These are phyloP conservation scores for Rhododendron vialii DNA, from an alignment of 148 eudicot species.

Conservation along the genomic window DNA sequence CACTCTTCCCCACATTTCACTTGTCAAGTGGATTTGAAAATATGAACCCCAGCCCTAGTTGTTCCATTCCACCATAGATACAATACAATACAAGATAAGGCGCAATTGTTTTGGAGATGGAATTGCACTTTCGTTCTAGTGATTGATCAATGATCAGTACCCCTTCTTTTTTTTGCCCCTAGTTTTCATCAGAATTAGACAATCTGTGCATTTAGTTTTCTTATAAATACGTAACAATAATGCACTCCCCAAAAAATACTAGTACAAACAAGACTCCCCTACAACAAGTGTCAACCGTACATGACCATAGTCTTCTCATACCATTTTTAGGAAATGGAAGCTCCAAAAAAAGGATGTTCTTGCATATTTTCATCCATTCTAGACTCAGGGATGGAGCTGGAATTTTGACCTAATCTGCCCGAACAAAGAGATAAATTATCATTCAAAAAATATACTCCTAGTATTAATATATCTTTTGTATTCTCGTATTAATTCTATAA, in stretches of 20 bases:
- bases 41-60: neutral
- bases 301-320: neutral
- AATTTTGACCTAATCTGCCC: no score
- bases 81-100: neutral
- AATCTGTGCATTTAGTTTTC: neutral
- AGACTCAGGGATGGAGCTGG: neutral
- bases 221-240: neutral
- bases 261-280: neutral
- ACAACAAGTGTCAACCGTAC: neutral
- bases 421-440: no score
- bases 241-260: neutral
- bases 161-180: neutral
- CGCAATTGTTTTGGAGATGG: neutral
- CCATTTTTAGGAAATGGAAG: neutral
- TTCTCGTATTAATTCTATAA: no score
- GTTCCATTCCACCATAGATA: neutral
- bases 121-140: neutral
- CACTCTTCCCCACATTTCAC: neutral
- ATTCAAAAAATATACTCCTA: no score
- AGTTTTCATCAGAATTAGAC: neutral
- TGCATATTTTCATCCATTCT: no score
- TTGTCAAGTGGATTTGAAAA: neutral
- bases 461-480: no score
- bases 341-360: neutral
- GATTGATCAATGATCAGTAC: neutral